Conservation (phyloP, 2,329 filamentous ascomycete species). For the Botrytis elliptica region DNA sequence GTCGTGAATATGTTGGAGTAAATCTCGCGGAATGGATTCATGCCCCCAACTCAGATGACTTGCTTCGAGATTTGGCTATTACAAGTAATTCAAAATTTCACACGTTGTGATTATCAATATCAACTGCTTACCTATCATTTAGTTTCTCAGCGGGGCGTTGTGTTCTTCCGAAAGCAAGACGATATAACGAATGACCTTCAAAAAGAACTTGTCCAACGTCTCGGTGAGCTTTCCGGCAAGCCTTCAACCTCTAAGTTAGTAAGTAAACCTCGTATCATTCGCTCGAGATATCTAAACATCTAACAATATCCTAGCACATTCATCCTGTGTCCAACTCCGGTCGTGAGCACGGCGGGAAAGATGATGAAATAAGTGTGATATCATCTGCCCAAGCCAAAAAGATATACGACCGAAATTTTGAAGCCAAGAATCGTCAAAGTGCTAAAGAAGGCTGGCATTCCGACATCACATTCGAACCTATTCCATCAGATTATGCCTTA, state of each 20-base stretch:
- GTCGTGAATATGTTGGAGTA: constrained; percentile 45
- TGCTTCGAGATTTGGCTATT: constrained; percentile 51
- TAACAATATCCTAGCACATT: constrained; percentile 46
- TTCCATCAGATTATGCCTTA: constrained; percentile 62
- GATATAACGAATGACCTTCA: constrained; percentile 60
- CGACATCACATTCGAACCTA: constrained; percentile 64
- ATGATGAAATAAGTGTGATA: constrained; percentile 64
- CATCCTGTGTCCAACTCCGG: constrained; percentile 57
- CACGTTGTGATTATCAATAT: not conserved
- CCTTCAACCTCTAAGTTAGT: constrained; percentile 51
- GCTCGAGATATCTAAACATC: not conserved
- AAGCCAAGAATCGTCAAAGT: constrained; percentile 47
- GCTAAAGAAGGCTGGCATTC: constrained; percentile 55
- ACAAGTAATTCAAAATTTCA: constrained; percentile 37
- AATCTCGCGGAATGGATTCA: constrained; percentile 49
- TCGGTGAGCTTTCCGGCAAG: constrained; percentile 59
- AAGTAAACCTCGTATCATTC: not conserved
- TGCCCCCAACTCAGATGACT: constrained; percentile 47
- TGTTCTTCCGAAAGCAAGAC: constrained; percentile 68
- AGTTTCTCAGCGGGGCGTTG: constrained; percentile 69
- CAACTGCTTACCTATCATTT: constrained; percentile 1
- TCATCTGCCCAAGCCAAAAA: constrained; percentile 55
- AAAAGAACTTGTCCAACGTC: constrained; percentile 61
- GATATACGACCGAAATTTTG: constrained; percentile 46
- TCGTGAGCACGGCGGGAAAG: constrained; percentile 52